Conservation (phyloP, 2,329 filamentous ascomycete species). For the Massarina eburnea region DNA sequence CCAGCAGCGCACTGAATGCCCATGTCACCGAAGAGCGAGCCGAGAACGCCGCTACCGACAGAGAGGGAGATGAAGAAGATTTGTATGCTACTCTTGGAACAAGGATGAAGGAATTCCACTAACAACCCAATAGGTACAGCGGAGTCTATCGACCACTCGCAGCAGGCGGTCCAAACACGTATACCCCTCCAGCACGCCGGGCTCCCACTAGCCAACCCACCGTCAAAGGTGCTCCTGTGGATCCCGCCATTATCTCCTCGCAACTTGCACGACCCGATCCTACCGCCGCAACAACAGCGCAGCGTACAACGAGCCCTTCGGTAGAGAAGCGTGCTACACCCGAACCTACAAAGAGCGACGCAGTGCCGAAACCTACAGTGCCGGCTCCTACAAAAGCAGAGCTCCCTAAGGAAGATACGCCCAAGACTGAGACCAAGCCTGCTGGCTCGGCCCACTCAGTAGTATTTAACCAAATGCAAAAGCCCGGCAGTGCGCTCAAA, state of each 20-base stretch:
- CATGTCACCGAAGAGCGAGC: constrained; percentile 91
- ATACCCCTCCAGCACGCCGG: constrained; percentile 86
- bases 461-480: constrained; percentile 26
- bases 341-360: constrained; percentile 20
- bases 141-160: constrained; percentile 79
- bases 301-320: constrained; percentile 24
- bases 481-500: constrained; percentile 33
- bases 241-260: constrained; percentile 90
- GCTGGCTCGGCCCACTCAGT: constrained; percentile 20
- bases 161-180: constrained; percentile 67
- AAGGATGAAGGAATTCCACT: constrained; percentile 4
- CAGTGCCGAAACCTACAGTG: constrained; percentile 11
- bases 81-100: constrained; percentile 61
- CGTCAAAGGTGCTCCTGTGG: constrained; percentile 74
- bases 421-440: constrained; percentile 22
- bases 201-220: constrained; percentile 74
- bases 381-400: constrained; percentile 12
- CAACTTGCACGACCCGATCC: constrained; percentile 61
- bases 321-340: constrained; percentile 20
- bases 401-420: constrained; percentile 16
- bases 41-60: constrained; percentile 64
- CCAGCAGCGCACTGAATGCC: constrained; percentile 69
- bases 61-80: constrained; percentile 82
- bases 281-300: constrained; percentile 25
- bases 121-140: constrained; percentile 67